Conservation (phyloP, 2,329 filamentous ascomycete genomes). For the Colletotrichum filicis region DNA sequence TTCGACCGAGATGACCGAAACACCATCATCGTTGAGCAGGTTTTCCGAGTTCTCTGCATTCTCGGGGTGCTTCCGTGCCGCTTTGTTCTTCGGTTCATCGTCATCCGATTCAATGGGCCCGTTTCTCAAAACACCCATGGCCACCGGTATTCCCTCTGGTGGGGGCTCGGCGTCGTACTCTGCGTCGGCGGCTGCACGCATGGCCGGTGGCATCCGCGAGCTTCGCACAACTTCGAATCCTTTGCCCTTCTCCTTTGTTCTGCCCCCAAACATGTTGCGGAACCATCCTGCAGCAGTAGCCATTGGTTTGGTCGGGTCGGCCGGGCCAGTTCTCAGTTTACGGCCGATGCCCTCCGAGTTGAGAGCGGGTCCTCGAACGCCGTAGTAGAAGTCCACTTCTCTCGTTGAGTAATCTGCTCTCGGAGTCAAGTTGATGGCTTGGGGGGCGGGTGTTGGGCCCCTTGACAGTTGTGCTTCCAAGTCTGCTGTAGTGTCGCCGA, state of each 20-base stretch:
- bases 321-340: constrained; percentile 91
- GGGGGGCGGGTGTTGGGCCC: constrained; percentile 56
- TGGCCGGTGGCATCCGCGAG: constrained; percentile 83
- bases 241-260: constrained; percentile 94
- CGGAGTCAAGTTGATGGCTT: constrained; percentile 59
- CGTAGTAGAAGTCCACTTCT: constrained; percentile 97
- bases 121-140: constrained; percentile 68
- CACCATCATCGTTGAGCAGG: constrained; percentile 58
- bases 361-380: constrained; percentile 87
- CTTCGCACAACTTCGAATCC: constrained; percentile 97
- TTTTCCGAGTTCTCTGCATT: constrained; percentile 41
- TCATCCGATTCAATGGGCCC: constrained; percentile 75
- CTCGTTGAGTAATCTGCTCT: constrained; percentile 90
- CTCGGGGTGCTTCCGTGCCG: constrained; percentile 37
- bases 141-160: constrained; percentile 73
- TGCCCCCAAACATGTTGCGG: constrained; percentile 80
- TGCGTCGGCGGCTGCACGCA: constrained; percentile 63
- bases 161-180: constrained; percentile 74
- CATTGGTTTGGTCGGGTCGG: constrained; percentile 92
- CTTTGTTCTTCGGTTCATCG: constrained; percentile 52
- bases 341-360: constrained; percentile 84
- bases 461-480: constrained; percentile 54
- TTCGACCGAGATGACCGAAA: constrained; percentile 47
- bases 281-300: constrained; percentile 93
- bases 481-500: constrained; percentile 50